Evolutionary conservation across 192 early-diverging fungal genomes (phyloP), one percentile per base, ranked within the genome.

Genomic region (Gonapodya prolifera): DNA sequence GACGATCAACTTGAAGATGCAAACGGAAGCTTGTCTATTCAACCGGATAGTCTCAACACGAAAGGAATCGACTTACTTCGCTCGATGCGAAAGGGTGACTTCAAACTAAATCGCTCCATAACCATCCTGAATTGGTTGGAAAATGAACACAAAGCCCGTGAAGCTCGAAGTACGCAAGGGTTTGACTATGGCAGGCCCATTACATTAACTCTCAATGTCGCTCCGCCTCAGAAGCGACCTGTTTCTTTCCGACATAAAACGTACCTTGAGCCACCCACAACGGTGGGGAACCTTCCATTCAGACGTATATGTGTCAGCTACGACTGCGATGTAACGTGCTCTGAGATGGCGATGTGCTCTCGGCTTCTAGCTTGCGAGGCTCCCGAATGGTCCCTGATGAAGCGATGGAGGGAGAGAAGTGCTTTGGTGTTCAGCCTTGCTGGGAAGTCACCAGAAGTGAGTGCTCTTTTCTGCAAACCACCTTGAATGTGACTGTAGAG

Each of bases 211-310:
- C 8, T 23, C 8, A 23, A 8, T 23, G 23, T 73, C 8, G 8
- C 2, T 2, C 71, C 71, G 16, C 71, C 77, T 81, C 45, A 69
- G 73, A 31, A 80, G 89, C 69, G 2, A 23, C 30, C 75, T n/a
- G 28, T 79, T 29, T 91, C 95, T 82, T 95, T 94, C 76, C 87
- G 87, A 77, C 90, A 91, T 76, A 97, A 97, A 76, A 89, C 92
- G 33, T 99, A 99, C 80, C 84, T 98, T 71, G 97, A 95, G 13
- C 97, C 97, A 2, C 83, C 98, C 77, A 99, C 97, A 0, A 99
- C 97, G 0, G 95, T 99, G 31, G 97, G 97, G 34, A 98, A 99
- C 83, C 82, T 99, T 70, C 97, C 97, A 33, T 99, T 99, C 87
- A 89, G 97, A 13, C 90, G 96, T 23, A 87, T 97, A 31, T 96